Percentiles rank a stretch among this genome's conserved stretches.
These are phyloP conservation scores for Smallanthus sonchifolius DNA, from an alignment of 129 eudicot species.

Conservation along the genomic window DNA sequence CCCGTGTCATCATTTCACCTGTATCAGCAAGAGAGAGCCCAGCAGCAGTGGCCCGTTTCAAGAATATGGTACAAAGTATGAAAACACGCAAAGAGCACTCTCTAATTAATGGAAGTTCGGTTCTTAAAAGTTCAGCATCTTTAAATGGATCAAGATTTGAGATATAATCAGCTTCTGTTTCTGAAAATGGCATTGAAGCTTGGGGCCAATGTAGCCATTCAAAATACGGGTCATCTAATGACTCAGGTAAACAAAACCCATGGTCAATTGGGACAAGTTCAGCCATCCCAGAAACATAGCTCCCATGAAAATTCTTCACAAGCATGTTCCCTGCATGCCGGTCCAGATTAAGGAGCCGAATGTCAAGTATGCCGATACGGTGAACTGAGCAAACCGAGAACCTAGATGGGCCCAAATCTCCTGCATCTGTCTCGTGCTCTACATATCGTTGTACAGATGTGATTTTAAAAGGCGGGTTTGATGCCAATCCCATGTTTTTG, in stretches of 20 bases:
- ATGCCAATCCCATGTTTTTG: constrained; percentile 21
- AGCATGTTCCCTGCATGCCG: constrained; percentile 93
- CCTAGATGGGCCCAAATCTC: constrained; percentile 87
- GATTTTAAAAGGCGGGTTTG: constrained; percentile 50
- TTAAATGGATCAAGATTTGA: constrained; percentile 66
- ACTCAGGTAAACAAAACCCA: constrained; percentile 89
- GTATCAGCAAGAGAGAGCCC: constrained; percentile 86
- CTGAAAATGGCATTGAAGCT: constrained; percentile 83
- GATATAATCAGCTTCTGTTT: constrained; percentile 71
- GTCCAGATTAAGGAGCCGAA: constrained; percentile 77
- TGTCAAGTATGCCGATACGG: constrained; percentile 79
- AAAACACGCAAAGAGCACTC: constrained; percentile 87
- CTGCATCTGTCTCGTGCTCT: constrained; percentile 76
- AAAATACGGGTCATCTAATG: constrained; percentile 92
- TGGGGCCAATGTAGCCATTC: constrained; percentile 99
- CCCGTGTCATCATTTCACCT: constrained; percentile 97
- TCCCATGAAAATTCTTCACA: constrained; percentile 58
- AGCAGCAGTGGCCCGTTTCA: constrained; percentile 65
- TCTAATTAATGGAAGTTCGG: constrained; percentile 62
- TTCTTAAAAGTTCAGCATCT: constrained; percentile 83
- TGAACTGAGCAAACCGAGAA: constrained; percentile 74
- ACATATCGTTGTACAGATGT: constrained; percentile 85
- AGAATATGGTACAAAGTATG: constrained; percentile 69
- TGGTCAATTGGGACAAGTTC: constrained; percentile 94
- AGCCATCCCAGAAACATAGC: constrained; percentile 44